Percentiles rank a stretch among this genome's conserved stretches.
These are phyloP conservation scores for Beverwykella pulmonaria DNA, from an alignment of 495 filamentous ascomycete species.

Conservation along the genomic window DNA sequence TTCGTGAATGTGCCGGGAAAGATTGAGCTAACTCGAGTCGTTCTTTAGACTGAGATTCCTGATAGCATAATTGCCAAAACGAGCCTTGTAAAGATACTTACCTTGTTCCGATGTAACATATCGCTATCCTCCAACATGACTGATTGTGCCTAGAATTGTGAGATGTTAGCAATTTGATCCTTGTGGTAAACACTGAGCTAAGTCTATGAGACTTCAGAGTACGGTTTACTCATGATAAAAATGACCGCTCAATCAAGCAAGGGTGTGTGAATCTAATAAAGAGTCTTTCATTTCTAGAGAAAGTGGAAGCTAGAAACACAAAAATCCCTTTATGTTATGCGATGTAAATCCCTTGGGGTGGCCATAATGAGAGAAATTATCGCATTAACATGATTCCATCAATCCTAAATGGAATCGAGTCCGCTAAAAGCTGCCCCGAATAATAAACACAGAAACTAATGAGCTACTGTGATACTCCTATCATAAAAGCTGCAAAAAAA, in stretches of 20 bases:
- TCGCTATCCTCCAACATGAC: too few species aligned
- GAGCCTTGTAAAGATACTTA: too few species aligned
- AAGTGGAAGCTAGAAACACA: background rate
- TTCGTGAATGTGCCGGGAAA: background rate
- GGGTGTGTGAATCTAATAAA: too few species aligned
- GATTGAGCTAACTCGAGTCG: background rate
- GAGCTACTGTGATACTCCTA: constrained; percentile 18
- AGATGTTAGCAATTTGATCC: too few species aligned
- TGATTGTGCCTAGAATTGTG: too few species aligned
- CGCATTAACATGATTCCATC: background rate
- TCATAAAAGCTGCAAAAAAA: background rate
- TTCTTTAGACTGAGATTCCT: background rate
- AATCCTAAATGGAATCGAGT: background rate
- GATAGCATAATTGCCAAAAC: background rate
- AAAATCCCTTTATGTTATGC: background rate
- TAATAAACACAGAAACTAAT: background rate
- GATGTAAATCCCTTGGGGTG: background rate
- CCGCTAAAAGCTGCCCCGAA: background rate
- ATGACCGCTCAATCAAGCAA: too few species aligned
- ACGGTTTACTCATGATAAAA: too few species aligned
- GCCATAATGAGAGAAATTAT: background rate
- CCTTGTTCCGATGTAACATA: too few species aligned
- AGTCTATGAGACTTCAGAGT: too few species aligned
- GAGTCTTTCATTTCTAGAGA: background rate
- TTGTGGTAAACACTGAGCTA: too few species aligned